Percentiles rank a stretch among this genome's conserved stretches.
Conservation (phyloP, 192 early-diverging fungal species). For the Obelidium mucronatum region DNA sequence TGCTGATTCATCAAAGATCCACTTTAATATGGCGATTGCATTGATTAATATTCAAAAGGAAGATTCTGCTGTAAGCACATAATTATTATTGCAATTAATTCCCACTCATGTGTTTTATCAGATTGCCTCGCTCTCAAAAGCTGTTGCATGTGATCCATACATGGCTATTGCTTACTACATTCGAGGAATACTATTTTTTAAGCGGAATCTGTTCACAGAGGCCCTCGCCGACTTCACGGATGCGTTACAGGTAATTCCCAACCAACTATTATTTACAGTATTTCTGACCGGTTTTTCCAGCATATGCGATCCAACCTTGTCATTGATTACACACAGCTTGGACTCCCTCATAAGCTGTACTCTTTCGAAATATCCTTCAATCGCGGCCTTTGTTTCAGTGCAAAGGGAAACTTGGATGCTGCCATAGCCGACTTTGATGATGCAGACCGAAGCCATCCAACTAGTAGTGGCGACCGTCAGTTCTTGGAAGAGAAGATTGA, state of each 20-base stretch:
- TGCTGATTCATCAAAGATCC: constrained; percentile 92
- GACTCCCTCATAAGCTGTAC: constrained; percentile 88
- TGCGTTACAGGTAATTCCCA: constrained; percentile 70
- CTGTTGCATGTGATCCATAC: constrained; percentile 84
- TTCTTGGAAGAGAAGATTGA: constrained; percentile 48
- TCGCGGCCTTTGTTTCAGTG: constrained; percentile 82
- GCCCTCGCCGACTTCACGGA: constrained; percentile 84
- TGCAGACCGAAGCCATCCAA: constrained; percentile 45
- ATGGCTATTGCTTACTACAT: constrained; percentile 93
- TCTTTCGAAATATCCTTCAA: constrained; percentile 92
- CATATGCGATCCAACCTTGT: constrained; percentile 74
- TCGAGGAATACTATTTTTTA: constrained; percentile 86
- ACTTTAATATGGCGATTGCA: constrained; percentile 94
- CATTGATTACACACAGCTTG: constrained; percentile 96
- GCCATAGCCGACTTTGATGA: constrained; percentile 78
- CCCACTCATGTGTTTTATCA: constrained; percentile 34
- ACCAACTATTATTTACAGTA: background rate
- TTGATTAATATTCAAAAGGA: constrained; percentile 76
- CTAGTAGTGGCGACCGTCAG: constrained; percentile 11
- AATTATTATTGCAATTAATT: constrained; percentile 28
- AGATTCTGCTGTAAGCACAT: constrained; percentile 86
- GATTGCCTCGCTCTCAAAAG: constrained; percentile 76
- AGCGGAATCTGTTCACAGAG: constrained; percentile 68
- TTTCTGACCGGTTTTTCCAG: constrained; percentile 18
- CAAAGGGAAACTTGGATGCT: constrained; percentile 72